Percentiles rank a stretch among this genome's conserved stretches.
These are phyloP conservation scores for Ceratobasidium sp. DNA, from an alignment of 1,284 basidiomycete genomes.

Conservation along the genomic window DNA sequence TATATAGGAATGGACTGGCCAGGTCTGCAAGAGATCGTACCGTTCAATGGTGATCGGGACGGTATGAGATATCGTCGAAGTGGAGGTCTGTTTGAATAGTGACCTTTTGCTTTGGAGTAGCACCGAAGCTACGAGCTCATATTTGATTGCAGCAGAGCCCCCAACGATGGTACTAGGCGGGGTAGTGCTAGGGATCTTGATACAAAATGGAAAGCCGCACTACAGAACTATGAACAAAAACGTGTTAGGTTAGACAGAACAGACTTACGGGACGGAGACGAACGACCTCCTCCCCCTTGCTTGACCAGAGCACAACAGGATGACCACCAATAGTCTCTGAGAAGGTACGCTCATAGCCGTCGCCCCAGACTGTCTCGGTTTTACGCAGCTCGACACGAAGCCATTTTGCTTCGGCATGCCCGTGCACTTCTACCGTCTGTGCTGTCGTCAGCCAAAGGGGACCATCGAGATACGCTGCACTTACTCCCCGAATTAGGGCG, in stretches of 20 bases:
- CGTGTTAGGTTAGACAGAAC: constrained; percentile 66
- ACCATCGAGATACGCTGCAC: constrained; percentile 53
- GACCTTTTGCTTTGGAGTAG: constrained; percentile 85
- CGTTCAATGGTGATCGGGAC: constrained; percentile 84
- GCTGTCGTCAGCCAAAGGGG: constrained; percentile 25
- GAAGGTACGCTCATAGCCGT: constrained; percentile 72
- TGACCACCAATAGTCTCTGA: constrained; percentile 76
- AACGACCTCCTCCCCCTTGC: constrained; percentile 73
- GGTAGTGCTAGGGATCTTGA: constrained; percentile 85
- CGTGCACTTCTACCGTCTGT: constrained; percentile 59
- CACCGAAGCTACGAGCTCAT: constrained; percentile 85
- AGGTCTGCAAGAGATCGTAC: constrained; percentile 87
- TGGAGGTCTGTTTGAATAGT: constrained; percentile 44
- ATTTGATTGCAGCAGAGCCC: constrained; percentile 78
- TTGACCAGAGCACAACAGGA: constrained; percentile 75
- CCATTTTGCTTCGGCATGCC: constrained; percentile 89
- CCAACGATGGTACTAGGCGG: constrained; percentile 82
- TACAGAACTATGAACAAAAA: constrained; percentile 48
- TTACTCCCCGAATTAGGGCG: constrained; percentile 81
- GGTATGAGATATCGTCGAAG: constrained; percentile 49
- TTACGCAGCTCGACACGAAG: constrained; percentile 87
- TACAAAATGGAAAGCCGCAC: constrained; percentile 82
- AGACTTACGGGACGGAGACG: no score
- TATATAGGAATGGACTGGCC: constrained; percentile 84
- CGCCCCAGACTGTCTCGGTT: constrained; percentile 81